Evolutionary conservation across 2,329 filamentous ascomycete species (phyloP).

Genomic region (Phialocephala subalpina): DNA sequence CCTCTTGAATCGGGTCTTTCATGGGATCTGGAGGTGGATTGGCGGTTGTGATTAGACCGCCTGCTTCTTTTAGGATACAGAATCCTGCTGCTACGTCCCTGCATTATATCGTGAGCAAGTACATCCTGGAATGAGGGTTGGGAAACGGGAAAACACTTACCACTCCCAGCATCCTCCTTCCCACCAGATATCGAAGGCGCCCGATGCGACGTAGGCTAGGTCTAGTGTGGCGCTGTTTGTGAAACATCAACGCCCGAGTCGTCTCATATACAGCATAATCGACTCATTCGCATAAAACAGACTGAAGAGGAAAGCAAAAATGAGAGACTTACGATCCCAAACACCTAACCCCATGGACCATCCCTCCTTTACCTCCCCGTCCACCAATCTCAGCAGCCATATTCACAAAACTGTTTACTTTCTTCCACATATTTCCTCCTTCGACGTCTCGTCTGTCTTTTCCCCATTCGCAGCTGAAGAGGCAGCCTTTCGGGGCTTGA

Average conservation of each 20-base stretch:
- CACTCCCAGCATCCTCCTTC: constrained; percentile 85
- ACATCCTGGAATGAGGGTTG: neutral
- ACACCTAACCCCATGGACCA: constrained; percentile 80
- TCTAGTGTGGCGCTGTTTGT: constrained; percentile 71
- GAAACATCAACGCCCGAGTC: constrained; percentile 5
- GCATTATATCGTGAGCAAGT: neutral
- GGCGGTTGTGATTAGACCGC: constrained; percentile 76
- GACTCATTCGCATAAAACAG: too few relatives aligned
- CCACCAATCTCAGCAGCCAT: constrained; percentile 74
- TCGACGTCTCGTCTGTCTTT: constrained; percentile 74
- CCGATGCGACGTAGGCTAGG: constrained; percentile 78
- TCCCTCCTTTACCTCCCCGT: constrained; percentile 72
- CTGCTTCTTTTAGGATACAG: constrained; percentile 76
- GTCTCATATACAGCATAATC: neutral
- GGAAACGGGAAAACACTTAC: constrained; percentile 50
- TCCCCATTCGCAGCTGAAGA: constrained; percentile 82
- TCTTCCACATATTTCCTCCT: constrained; percentile 74
- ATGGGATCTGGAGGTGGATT: constrained; percentile 70
- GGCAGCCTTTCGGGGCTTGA: constrained; percentile 71
- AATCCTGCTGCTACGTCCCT: constrained; percentile 81
- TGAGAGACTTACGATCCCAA: constrained; percentile 59
- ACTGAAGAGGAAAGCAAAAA: neutral
- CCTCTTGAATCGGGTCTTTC: constrained; percentile 64
- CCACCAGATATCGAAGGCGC: constrained; percentile 83
- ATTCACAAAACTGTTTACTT: constrained; percentile 78